These are phyloP conservation scores for Camillea tinctor DNA, from an alignment of 2,329 filamentous ascomycete genomes.

Conservation along the genomic window DNA sequence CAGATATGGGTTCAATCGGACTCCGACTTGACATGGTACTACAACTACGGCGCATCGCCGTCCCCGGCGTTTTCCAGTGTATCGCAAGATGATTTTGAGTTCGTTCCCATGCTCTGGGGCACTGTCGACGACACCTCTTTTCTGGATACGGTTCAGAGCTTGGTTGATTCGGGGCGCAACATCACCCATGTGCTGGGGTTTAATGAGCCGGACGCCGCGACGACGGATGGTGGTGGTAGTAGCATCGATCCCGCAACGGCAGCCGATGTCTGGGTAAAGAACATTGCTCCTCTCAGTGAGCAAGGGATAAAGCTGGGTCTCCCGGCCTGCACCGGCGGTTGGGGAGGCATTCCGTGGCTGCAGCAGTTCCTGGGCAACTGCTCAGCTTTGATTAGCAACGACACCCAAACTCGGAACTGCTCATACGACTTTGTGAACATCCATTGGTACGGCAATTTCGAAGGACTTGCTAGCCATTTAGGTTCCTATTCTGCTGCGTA, in stretches of 20 bases:
- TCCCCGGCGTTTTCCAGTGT: slow-evolving; percentile 49
- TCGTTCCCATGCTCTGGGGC: slow-evolving; percentile 81
- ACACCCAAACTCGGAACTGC: slow-evolving; percentile 47
- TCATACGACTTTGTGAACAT: slow-evolving; percentile 63
- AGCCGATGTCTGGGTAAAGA: slow-evolving; percentile 66
- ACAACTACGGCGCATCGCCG: slow-evolving; percentile 68
- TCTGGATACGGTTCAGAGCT: slow-evolving; percentile 53
- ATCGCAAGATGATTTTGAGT: slow-evolving; percentile 61
- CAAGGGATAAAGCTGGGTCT: slow-evolving; percentile 67
- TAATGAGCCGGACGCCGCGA: slow-evolving; percentile 71
- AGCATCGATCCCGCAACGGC: slow-evolving; percentile 58
- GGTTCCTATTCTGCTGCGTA: slow-evolving; percentile 54
- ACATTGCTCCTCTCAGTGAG: slow-evolving; percentile 67
- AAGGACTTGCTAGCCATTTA: slow-evolving; percentile 65
- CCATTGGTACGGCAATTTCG: slow-evolving; percentile 70
- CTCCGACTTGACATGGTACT: slow-evolving; percentile 76
- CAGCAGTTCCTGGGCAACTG: slow-evolving; percentile 63
- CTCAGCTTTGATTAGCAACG: slow-evolving; percentile 53
- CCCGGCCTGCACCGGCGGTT: slow-evolving; percentile 66
- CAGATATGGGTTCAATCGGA: slow-evolving; percentile 57
- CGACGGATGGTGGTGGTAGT: slow-evolving; percentile 56
- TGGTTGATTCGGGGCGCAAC: slow-evolving; percentile 53
- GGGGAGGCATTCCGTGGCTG: slow-evolving; percentile 64
- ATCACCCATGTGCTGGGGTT: slow-evolving; percentile 71
- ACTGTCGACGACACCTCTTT: slow-evolving; percentile 59